A percentile compares a stretch with the other conserved stretches of the same genome.
These are phyloP conservation scores for Pholiota molesta DNA, from an alignment of 768 basidiomycete genomes.

Conservation along the genomic window DNA sequence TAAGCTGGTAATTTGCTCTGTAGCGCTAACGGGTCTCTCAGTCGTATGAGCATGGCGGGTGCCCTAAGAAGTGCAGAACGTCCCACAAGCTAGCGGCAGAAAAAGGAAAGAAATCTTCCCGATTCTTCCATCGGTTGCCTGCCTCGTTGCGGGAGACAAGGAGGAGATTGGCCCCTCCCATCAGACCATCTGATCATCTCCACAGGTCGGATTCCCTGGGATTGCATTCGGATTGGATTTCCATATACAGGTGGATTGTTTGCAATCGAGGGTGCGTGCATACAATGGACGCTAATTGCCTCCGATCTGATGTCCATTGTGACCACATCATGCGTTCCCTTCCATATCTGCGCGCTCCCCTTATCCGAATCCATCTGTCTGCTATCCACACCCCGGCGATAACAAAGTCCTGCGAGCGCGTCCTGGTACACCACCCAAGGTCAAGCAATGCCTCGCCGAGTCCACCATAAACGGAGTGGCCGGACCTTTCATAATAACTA, in stretches of 20 bases:
- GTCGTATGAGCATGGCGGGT: background rate
- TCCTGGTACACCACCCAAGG: background rate
- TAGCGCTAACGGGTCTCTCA: background rate
- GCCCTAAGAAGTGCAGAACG: background rate
- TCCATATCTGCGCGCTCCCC: background rate
- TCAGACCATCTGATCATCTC: conserved; percentile 21
- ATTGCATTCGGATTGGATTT: conserved; percentile 5
- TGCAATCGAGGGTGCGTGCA: conserved; percentile 22
- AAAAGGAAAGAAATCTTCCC: conserved; percentile 33
- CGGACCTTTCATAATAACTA: background rate
- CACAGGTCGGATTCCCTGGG: conserved; percentile 12
- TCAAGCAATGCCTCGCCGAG: background rate
- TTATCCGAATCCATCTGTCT: background rate
- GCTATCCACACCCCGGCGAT: background rate
- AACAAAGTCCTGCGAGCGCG: conserved; percentile 8
- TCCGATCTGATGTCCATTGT: conserved; percentile 19
- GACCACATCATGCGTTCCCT: conserved; percentile 22
- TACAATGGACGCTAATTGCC: conserved; percentile 8
- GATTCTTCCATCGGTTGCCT: conserved; percentile 24
- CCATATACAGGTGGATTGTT: conserved; percentile 1
- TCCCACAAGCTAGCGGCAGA: conserved; percentile 5
- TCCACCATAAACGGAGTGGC: background rate
- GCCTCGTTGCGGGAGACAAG: conserved; percentile 11
- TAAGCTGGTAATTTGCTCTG: no score
- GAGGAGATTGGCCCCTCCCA: conserved; percentile 17